phyloP scores from a whole-genome alignment of 1,284 basidiomycete species.

The Sanghuangporus weigelae region DNA sequence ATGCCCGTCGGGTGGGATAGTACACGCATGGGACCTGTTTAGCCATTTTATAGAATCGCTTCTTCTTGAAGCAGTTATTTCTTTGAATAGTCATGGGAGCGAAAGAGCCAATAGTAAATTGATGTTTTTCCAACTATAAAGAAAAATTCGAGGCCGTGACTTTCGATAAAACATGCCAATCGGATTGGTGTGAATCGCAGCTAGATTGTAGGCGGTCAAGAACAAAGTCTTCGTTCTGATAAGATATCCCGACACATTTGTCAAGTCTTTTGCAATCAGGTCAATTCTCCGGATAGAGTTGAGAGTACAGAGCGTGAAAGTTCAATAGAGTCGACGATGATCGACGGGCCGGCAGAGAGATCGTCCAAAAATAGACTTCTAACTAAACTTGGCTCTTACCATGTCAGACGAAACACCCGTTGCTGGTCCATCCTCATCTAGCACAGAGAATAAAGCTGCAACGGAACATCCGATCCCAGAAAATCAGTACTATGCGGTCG shows the following conservation, averaged over 20 bases:
- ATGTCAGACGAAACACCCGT: constrained; percentile 4
- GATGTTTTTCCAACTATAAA: neutral
- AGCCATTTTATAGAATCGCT: neutral
- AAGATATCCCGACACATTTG: no score
- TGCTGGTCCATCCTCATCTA: constrained; percentile 10
- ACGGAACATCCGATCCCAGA: constrained; percentile 50
- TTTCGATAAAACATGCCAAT: neutral
- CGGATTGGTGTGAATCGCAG: neutral
- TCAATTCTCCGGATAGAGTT: no score
- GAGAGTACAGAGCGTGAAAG: no score
- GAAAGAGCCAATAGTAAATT: neutral
- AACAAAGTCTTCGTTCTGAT: neutral
- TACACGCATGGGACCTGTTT: neutral
- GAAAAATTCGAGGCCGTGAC: neutral
- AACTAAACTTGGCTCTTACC: neutral
- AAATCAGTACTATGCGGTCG: constrained; percentile 70
- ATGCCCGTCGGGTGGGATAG: neutral
- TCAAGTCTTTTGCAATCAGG: no score
- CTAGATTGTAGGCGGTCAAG: neutral
- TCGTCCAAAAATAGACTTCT: neutral
- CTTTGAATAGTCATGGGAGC: neutral
- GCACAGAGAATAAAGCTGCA: constrained; percentile 25
- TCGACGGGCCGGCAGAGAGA: neutral
- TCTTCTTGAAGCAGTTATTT: neutral
- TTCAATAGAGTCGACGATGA: no score